phyloP scores from a whole-genome alignment of 441 rosid species.

The Dalechampia spathulata region DNA sequence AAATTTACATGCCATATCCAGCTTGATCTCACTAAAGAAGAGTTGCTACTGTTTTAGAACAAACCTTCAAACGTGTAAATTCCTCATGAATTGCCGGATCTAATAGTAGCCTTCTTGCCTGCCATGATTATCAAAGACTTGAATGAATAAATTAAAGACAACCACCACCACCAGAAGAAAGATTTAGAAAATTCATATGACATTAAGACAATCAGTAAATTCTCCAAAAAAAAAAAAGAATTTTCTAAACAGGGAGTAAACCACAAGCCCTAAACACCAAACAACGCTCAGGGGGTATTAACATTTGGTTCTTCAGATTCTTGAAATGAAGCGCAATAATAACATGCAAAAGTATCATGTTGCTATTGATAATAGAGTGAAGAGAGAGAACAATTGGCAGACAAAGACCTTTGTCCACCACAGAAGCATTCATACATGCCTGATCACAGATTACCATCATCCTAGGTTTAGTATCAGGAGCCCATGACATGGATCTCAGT shows the following conservation, averaged over 20 bases:
- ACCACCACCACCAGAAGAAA: not conserved
- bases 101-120: constrained; percentile 87
- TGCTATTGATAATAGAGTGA: too few relatives aligned
- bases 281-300: not conserved
- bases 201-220: not conserved
- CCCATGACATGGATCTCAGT: too few relatives aligned
- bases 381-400: too few relatives aligned
- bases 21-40: not conserved
- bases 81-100: constrained; percentile 99
- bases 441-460: too few relatives aligned
- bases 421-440: too few relatives aligned
- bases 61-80: constrained; percentile 83
- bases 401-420: not conserved
- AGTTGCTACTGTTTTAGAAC: constrained; percentile 10
- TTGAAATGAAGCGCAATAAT: not conserved
- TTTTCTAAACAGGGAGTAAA: not conserved
- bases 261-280: not conserved
- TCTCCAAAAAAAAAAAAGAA: not conserved
- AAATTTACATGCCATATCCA: too few relatives aligned
- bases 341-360: not conserved
- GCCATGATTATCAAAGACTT: constrained; percentile 24
- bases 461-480: too few relatives aligned
- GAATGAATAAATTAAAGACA: not conserved
- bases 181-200: not conserved
- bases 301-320: not conserved